Evolutionary conservation across 2,329 filamentous ascomycete species (phyloP), one percentile per base, ranked within the genome.

Genomic region (Scolecobasidium constrictum): DNA sequence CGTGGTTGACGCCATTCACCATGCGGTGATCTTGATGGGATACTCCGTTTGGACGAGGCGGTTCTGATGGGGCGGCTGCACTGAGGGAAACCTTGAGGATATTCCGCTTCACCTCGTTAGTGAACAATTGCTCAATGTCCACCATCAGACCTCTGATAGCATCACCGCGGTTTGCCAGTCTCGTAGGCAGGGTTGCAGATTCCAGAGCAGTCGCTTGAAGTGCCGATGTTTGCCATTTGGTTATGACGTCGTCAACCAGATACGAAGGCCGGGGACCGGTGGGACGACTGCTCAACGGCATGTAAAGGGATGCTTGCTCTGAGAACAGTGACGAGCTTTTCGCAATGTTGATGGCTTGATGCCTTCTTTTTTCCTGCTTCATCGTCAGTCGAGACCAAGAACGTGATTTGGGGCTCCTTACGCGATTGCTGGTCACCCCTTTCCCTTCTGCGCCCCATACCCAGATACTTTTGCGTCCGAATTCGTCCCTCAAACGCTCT

Each of bases 361-460:
- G 65, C 26, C 80, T 57, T 46, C 78, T 72, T 50, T 77, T 77
- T 49, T 81, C 75, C 71, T 78, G 48, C 45, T 28, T 17, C 38
- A 34, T 47, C 46, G 28, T 40, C 33, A 23, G 23, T 42, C 47
- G n/a, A 44, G 44, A 40, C 43, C 18, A 36, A 3, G 13, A 16
- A 11, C 4, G 17, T 12, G 4, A n/a, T n/a, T n/a, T n/a, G n/a
- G n/a, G n/a, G n/a, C n/a, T 16, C 42, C 34, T n/a, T 43, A 28
- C 35, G 42, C 43, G 16, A 53, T 47, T 4, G 48, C 22, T 28
- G n/a, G n/a, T n/a, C n/a, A n/a, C n/a, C n/a, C n/a, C n/a, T n/a
- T n/a, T n/a, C n/a, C 81, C 78, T 58, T 93, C 83, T 17, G 87
- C 59, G 0, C 83, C 88, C 81, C 88, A 96, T 11, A 87, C 74